These are phyloP conservation scores for Phytopythium kandeliae DNA, from an alignment of 352 stramenopile genomes.

Conservation along the genomic window DNA sequence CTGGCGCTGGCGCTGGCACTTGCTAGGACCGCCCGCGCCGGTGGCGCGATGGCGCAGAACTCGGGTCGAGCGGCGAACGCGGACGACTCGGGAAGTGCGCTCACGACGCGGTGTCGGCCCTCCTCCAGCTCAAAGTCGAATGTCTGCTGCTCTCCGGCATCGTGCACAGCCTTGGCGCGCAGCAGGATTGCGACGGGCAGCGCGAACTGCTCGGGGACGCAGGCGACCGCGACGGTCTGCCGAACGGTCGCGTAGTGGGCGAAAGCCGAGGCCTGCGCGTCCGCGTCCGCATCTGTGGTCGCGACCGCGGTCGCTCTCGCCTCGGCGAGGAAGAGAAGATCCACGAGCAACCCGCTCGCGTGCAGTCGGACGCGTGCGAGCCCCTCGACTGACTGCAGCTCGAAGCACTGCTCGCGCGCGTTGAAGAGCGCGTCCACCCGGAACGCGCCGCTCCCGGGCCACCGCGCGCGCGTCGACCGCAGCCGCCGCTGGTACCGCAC, in stretches of 20 bases:
- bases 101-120: constrained; percentile 5
- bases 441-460: constrained; percentile 19
- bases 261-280: constrained; percentile 4
- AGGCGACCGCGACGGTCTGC: constrained; percentile 32
- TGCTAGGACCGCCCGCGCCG: neutral
- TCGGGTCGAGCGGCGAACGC: constrained; percentile 36
- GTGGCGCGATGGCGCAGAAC: constrained; percentile 36
- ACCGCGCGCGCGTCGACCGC: constrained; percentile 16
- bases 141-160: constrained; percentile 12
- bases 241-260: constrained; percentile 34
- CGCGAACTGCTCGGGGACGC: constrained; percentile 27
- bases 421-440: constrained; percentile 26
- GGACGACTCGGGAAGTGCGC: constrained; percentile 28
- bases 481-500: constrained; percentile 19
- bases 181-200: constrained; percentile 33
- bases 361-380: constrained; percentile 36
- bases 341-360: constrained; percentile 26
- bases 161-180: constrained; percentile 18
- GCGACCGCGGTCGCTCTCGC: constrained; percentile 23
- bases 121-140: constrained; percentile 17
- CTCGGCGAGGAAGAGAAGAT: constrained; percentile 28
- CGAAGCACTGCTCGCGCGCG: constrained; percentile 23
- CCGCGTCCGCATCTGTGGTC: constrained; percentile 5
- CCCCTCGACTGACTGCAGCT: constrained; percentile 68
- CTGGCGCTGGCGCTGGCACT: too few relatives aligned